These are phyloP conservation scores for Punctularia strigosozonata DNA, from an alignment of 768 basidiomycete species.

Conservation along the genomic window DNA sequence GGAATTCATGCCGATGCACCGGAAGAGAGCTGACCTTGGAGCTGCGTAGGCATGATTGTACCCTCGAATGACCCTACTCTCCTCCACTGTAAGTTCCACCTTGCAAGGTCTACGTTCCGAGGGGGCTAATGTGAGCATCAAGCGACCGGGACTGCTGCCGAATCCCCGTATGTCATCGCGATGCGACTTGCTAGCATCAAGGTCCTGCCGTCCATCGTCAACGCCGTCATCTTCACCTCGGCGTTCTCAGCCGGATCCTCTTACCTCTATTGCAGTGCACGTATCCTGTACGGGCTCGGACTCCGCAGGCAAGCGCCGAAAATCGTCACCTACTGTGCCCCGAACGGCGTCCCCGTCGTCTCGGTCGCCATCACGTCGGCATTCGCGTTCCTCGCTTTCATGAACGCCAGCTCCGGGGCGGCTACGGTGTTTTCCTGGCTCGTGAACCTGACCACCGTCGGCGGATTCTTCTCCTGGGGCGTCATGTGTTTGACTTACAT, in stretches of 20 bases:
- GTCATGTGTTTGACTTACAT: conserved; percentile 63
- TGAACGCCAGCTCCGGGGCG: conserved; percentile 48
- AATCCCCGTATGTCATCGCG: conserved; percentile 84
- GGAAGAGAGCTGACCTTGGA: too few species aligned
- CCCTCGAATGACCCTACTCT: conserved; percentile 49
- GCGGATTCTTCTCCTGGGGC: conserved; percentile 59
- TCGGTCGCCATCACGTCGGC: conserved; percentile 19
- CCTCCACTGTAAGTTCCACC: conserved; percentile 23
- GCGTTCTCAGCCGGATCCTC: conserved; percentile 67
- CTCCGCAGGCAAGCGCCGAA: conserved; percentile 25
- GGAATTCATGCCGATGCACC: too few species aligned
- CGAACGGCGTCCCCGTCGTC: conserved; percentile 35
- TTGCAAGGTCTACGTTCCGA: too few species aligned
- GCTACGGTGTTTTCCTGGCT: conserved; percentile 62
- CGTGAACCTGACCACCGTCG: conserved; percentile 53
- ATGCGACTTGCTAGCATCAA: conserved; percentile 62
- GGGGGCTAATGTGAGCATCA: neutral
- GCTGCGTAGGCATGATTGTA: conserved; percentile 77
- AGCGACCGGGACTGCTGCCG: conserved; percentile 50
- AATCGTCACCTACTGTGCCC: conserved; percentile 35
- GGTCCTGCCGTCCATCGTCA: conserved; percentile 47
- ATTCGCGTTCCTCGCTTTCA: conserved; percentile 46
- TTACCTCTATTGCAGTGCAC: conserved; percentile 40
- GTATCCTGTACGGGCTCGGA: conserved; percentile 27
- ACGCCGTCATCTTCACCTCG: conserved; percentile 58